Conservation (phyloP, 163 green algal genomes). For the Scenedesmus sp. region DNA sequence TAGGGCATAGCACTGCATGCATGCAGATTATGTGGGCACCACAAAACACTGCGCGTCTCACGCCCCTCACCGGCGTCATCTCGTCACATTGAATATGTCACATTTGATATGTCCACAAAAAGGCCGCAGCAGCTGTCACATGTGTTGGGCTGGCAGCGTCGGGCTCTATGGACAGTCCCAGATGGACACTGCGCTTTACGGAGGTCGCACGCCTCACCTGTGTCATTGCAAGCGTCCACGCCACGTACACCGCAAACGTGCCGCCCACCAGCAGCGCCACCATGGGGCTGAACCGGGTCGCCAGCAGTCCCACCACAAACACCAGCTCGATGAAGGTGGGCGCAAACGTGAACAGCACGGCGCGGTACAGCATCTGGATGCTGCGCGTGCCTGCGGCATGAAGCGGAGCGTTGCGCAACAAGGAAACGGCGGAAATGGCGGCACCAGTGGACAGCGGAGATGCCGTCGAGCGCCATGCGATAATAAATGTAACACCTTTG, state of each 20-base stretch:
- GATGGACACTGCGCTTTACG: no score
- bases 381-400: slow-evolving; percentile 39
- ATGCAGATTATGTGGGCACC: no score
- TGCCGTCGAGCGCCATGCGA: no score
- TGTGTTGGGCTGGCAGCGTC: no score
- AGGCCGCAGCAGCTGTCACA: no score
- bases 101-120: no score
- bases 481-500: no score
- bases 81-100: no score
- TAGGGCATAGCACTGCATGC: no score
- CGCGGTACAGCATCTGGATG: slow-evolving; percentile 94
- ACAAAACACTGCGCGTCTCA: no score
- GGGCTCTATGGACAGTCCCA: no score
- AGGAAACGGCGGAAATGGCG: background rate
- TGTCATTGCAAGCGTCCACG: slow-evolving; percentile 89
- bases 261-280: slow-evolving; percentile 67
- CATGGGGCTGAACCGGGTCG: slow-evolving; percentile 71
- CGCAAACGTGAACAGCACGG: slow-evolving; percentile 96
- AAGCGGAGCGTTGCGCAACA: background rate
- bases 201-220: slow-evolving; percentile 52
- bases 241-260: slow-evolving; percentile 91
- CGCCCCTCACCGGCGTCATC: no score
- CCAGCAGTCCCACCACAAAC: slow-evolving; percentile 90
- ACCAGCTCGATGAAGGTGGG: slow-evolving; percentile 93
- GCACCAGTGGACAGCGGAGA: background rate